phyloP scores from a whole-genome alignment of 805 yeast genomes.

The Metschnikowia santaceciliae region DNA sequence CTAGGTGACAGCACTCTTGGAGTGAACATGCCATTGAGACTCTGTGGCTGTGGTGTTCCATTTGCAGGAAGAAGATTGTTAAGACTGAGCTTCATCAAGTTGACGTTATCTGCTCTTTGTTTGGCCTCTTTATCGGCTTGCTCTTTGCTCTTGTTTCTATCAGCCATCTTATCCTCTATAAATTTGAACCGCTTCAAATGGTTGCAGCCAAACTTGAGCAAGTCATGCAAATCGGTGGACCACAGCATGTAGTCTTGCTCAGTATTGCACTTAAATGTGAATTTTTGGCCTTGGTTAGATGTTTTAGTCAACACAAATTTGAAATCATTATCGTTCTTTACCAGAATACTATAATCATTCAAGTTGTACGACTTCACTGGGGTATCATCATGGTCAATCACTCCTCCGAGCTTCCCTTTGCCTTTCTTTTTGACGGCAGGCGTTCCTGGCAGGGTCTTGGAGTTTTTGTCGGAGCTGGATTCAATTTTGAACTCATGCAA shows the following conservation, averaged over 20 bases:
- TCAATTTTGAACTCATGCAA: slow-evolving; percentile 41
- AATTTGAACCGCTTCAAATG: slow-evolving; percentile 49
- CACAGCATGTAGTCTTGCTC: slow-evolving; percentile 46
- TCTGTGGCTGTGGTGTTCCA: slow-evolving; percentile 9
- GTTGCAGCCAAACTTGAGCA: slow-evolving; percentile 42
- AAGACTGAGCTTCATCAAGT: slow-evolving; percentile 15
- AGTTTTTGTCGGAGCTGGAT: slow-evolving; percentile 11
- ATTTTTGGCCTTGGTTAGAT: slow-evolving; percentile 27
- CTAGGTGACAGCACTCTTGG: slow-evolving; percentile 35
- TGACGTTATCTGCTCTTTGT: slow-evolving; percentile 4
- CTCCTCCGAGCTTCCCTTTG: slow-evolving; percentile 37
- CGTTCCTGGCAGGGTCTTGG: slow-evolving; percentile 9
- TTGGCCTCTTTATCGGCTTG: background rate
- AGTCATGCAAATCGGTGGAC: slow-evolving; percentile 52
- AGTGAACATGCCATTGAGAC: slow-evolving; percentile 36
- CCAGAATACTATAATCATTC: slow-evolving; percentile 31
- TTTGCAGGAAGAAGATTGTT: slow-evolving; percentile 13
- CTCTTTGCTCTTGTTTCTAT: slow-evolving; percentile 12
- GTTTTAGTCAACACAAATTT: slow-evolving; percentile 33
- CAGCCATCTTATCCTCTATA: slow-evolving; percentile 40
- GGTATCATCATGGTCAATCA: slow-evolving; percentile 36
- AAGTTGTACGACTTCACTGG: slow-evolving; percentile 41
- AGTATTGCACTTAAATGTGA: slow-evolving; percentile 44
- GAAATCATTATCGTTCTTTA: slow-evolving; percentile 30
- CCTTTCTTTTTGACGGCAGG: slow-evolving; percentile 13